A percentile compares a stretch with the other conserved stretches of the same genome.
Conservation (phyloP, 106 monocot genomes). For the Acorus calamus region DNA sequence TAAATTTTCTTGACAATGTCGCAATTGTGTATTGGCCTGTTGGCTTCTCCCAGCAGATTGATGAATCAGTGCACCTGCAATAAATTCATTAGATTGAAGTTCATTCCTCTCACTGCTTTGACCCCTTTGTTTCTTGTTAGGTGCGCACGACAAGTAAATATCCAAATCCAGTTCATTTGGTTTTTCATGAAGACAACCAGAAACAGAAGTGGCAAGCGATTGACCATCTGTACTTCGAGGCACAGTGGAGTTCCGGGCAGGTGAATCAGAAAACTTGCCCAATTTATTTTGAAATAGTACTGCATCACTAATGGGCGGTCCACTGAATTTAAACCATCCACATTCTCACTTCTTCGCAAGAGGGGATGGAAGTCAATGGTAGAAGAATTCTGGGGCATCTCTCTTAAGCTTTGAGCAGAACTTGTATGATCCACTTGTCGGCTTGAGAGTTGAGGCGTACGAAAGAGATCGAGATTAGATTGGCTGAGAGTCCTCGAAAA, state of each 20-base stretch:
- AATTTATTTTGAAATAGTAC: constrained; percentile 3
- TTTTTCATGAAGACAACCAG: constrained; percentile 23
- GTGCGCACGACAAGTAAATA: constrained; percentile 40
- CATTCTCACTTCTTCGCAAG: constrained; percentile 38
- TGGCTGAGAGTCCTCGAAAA: constrained; percentile 15
- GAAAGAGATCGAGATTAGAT: constrained; percentile 3
- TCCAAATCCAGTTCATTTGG: constrained; percentile 65
- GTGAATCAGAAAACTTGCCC: constrained; percentile 6
- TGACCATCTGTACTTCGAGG: constrained; percentile 5
- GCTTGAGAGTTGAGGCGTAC: not conserved
- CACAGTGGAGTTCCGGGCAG: constrained; percentile 16
- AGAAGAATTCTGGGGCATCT: constrained; percentile 12
- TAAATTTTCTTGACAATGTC: no score
- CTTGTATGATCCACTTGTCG: not conserved
- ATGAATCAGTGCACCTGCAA: constrained; percentile 1
- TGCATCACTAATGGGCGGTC: constrained; percentile 1
- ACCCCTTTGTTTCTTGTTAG: constrained; percentile 10
- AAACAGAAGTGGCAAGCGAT: constrained; percentile 6
- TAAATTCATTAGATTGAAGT: constrained; percentile 9
- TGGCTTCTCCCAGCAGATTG: constrained; percentile 8
- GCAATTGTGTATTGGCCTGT: no score
- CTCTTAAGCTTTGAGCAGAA: constrained; percentile 5
- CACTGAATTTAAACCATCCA: constrained; percentile 6
- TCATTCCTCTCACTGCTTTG: not conserved
- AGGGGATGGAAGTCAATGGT: constrained; percentile 85